Conservation (phyloP, 2,329 filamentous ascomycete genomes). For the Penicillium psychrosexuale region DNA sequence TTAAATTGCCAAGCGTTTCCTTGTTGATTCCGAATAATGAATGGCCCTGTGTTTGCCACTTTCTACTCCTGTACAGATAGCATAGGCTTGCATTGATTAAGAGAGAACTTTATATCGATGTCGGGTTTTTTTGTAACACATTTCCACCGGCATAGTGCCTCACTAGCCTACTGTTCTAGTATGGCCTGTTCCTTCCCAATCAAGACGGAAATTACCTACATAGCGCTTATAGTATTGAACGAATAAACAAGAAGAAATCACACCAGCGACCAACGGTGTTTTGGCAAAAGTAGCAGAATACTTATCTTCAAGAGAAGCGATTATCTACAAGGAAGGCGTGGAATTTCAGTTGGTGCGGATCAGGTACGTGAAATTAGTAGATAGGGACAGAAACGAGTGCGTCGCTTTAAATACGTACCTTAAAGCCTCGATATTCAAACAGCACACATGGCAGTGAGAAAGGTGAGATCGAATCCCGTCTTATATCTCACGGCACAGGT, state of each 20-base stretch:
- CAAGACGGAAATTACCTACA: too few species aligned
- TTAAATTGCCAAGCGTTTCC: slow-evolving; percentile 24
- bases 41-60: slow-evolving; percentile 18
- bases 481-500: too few species aligned
- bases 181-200: neutral
- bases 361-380: neutral
- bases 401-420: neutral
- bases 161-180: neutral
- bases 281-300: neutral
- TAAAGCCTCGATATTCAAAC: neutral
- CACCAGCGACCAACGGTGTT: neutral
- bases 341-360: neutral
- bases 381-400: accelerated
- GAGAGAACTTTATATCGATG: slow-evolving; percentile 11
- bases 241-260: neutral
- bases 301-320: neutral
- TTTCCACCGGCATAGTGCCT: neutral
- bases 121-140: neutral
- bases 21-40: slow-evolving; percentile 19
- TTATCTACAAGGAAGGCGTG: neutral
- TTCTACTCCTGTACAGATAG: slow-evolving; percentile 23
- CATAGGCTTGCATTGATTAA: slow-evolving; percentile 23
- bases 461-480: neutral
- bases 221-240: too few species aligned
- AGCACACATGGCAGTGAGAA: neutral